Percentiles rank a stretch among this genome's conserved stretches.
These are phyloP conservation scores for Codiaeum variegatum DNA, from an alignment of 441 rosid species.

Conservation along the genomic window DNA sequence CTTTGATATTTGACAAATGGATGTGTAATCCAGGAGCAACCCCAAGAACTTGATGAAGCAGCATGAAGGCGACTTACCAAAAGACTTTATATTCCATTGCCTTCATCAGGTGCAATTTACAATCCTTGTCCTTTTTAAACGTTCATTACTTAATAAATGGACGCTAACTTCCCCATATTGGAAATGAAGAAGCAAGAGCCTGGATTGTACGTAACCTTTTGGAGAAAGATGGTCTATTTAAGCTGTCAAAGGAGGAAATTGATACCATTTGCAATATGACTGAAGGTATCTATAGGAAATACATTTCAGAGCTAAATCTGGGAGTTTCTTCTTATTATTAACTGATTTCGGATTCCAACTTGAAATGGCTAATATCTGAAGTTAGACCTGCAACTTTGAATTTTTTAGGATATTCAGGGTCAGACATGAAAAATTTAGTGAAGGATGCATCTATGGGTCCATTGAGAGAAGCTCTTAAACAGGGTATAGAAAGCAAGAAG, in stretches of 20 bases:
- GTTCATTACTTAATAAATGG: conserved; percentile 3
- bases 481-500: conserved; percentile 74
- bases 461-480: conserved; percentile 82
- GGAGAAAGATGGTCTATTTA: conserved; percentile 81
- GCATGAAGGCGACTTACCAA: conserved; percentile 90
- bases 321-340: not conserved
- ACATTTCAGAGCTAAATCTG: conserved; percentile 12
- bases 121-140: conserved; percentile 18
- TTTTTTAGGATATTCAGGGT: conserved; percentile 81
- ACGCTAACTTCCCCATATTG: conserved; percentile 24
- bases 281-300: conserved; percentile 43
- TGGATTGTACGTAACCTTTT: conserved; percentile 78
- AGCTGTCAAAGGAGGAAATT: conserved; percentile 65
- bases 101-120: conserved; percentile 64
- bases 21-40: conserved; percentile 72
- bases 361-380: conserved; percentile 4
- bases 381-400: not conserved
- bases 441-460: conserved; percentile 99
- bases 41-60: conserved; percentile 98
- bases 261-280: conserved; percentile 71
- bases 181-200: conserved; percentile 78
- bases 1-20: not conserved
- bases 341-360: not conserved
- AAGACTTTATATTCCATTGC: conserved; percentile 90
- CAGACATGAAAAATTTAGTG: conserved; percentile 95